These are phyloP conservation scores for Pluteus cervinus DNA, from an alignment of 768 basidiomycete species.

Conservation along the genomic window DNA sequence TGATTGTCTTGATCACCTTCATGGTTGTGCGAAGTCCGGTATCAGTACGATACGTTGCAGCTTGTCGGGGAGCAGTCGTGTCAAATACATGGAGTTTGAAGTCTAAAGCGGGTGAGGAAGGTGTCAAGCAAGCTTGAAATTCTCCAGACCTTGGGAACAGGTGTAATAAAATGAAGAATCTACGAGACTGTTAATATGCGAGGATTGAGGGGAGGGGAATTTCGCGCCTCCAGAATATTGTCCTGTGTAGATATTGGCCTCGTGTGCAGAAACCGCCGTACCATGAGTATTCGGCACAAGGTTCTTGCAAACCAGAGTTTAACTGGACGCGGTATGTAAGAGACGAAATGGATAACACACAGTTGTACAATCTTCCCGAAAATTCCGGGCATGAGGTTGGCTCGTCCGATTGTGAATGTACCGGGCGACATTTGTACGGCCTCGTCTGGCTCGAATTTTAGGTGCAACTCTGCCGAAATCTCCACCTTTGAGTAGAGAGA, in stretches of 20 bases:
- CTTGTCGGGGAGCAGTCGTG: conserved; percentile 44
- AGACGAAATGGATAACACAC: conserved; percentile 31
- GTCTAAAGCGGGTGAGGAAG: conserved; percentile 37
- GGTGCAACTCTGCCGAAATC: conserved; percentile 69
- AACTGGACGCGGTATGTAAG: neutral
- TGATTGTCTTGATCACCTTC: conserved; percentile 55
- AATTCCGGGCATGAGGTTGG: conserved; percentile 22
- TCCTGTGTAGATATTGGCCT: conserved; percentile 75
- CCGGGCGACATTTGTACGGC: conserved; percentile 42
- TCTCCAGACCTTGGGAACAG: conserved; percentile 64
- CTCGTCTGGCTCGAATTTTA: conserved; percentile 38
- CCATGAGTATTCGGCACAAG: conserved; percentile 77
- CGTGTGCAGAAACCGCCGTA: conserved; percentile 69
- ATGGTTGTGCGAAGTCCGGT: conserved; percentile 34
- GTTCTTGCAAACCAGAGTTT: conserved; percentile 42
- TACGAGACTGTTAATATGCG: conserved; percentile 16
- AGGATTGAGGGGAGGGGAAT: conserved; percentile 3
- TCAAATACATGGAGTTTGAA: conserved; percentile 89
- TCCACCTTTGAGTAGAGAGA: conserved; percentile 63
- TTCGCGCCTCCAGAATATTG: conserved; percentile 77
- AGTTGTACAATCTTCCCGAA: conserved; percentile 48
- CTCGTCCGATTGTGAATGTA: conserved; percentile 37
- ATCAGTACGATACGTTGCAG: conserved; percentile 17
- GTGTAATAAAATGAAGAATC: conserved; percentile 94
- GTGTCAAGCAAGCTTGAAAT: neutral